phyloP scores from a whole-genome alignment of 306 rosid species.

The Lathyrus oleraceus region DNA sequence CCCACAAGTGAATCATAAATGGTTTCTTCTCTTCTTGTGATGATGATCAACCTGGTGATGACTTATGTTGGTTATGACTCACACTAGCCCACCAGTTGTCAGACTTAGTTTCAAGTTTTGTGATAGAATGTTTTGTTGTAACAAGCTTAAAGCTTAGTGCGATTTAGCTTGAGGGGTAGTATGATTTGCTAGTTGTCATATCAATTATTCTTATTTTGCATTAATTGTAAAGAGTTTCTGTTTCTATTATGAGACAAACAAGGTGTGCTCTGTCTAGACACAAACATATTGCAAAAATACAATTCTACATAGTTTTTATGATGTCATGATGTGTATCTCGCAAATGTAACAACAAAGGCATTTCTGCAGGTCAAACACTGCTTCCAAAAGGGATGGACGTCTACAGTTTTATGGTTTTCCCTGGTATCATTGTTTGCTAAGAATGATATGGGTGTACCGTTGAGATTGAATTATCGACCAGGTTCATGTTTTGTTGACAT shows the following conservation, averaged over 20 bases:
- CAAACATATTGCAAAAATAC: too few relatives aligned
- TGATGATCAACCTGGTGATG: not conserved
- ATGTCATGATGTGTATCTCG: slow-evolving; percentile 3
- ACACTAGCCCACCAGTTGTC: not conserved
- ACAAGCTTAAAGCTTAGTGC: too few relatives aligned
- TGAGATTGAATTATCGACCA: slow-evolving; percentile 69
- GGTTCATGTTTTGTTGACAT: slow-evolving; percentile 81
- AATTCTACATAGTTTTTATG: not conserved
- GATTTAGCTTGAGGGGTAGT: too few relatives aligned
- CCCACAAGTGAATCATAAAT: not conserved
- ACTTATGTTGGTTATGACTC: not conserved
- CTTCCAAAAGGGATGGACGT: slow-evolving; percentile 60
- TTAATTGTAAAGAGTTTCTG: too few relatives aligned
- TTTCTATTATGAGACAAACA: too few relatives aligned
- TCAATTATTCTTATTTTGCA: too few relatives aligned
- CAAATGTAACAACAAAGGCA: slow-evolving; percentile 18
- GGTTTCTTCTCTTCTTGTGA: not conserved
- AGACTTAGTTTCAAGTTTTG: not conserved
- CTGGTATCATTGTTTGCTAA: slow-evolving; percentile 79
- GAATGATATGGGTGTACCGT: slow-evolving; percentile 66
- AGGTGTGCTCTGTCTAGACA: too few relatives aligned
- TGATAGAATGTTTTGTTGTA: not conserved
- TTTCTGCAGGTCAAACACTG: slow-evolving; percentile 69
- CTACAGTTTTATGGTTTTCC: slow-evolving; percentile 76
- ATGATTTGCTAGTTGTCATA: too few relatives aligned